A percentile compares a stretch with the other conserved stretches of the same genome.
phyloP scores from a whole-genome alignment of 176 grass and related monocot genomes.

The Stipa capillata region DNA sequence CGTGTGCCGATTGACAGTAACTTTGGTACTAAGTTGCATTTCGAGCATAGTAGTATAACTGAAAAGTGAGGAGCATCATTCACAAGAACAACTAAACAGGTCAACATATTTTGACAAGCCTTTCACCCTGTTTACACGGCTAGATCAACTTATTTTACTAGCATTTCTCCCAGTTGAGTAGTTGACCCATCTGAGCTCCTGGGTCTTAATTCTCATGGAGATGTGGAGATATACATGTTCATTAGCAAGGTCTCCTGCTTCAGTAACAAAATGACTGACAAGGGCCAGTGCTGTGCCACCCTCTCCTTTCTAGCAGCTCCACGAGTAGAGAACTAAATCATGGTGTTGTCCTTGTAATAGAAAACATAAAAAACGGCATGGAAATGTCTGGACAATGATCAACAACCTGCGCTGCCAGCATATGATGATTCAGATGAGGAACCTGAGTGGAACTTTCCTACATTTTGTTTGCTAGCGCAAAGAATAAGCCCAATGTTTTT shows the following conservation, averaged over 20 bases:
- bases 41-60: no score
- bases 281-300: background rate
- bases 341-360: no score
- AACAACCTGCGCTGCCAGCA: background rate
- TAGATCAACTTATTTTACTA: background rate
- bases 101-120: no score
- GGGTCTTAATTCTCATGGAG: background rate
- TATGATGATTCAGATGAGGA: background rate
- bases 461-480: background rate
- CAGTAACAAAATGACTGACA: background rate
- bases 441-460: slow-evolving; percentile 14
- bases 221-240: background rate
- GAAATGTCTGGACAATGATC: slow-evolving; percentile 12
- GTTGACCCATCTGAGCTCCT: background rate
- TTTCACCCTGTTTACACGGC: background rate
- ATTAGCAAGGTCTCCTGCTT: background rate
- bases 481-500: background rate
- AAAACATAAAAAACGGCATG: slow-evolving; percentile 18
- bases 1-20: no score
- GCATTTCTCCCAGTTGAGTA: background rate
- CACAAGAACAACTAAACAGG: no score
- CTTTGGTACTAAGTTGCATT: no score
- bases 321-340: no score
- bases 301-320: background rate
- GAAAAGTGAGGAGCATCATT: no score